A percentile compares a stretch with the other conserved stretches of the same genome.
Conservation (phyloP, 225 moss, liverwort and hornwort species). For the Polytrichum formosum region DNA sequence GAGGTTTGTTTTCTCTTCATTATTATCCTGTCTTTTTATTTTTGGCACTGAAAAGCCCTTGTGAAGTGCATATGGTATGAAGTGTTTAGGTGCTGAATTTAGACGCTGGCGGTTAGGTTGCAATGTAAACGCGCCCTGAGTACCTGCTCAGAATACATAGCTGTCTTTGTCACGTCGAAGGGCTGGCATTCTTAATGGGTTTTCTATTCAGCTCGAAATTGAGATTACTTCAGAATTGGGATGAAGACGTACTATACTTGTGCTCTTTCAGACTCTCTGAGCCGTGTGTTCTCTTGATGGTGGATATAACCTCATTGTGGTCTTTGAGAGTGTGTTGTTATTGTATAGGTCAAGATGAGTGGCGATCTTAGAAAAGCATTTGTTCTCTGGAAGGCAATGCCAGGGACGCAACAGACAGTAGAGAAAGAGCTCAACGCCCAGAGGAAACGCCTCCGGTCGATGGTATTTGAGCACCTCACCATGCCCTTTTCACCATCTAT, state of each 20-base stretch:
- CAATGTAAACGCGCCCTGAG: too few relatives aligned
- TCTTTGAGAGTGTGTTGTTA: background rate
- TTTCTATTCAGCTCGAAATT: too few relatives aligned
- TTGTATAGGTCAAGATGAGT: slow-evolving; percentile 75
- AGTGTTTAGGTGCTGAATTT: too few relatives aligned
- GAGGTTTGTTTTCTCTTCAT: slow-evolving; percentile 21
- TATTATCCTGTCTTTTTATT: background rate
- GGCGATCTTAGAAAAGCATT: slow-evolving; percentile 71
- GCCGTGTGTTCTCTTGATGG: background rate
- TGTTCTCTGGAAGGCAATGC: slow-evolving; percentile 65
- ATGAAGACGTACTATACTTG: too few relatives aligned
- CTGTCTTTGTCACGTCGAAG: too few relatives aligned
- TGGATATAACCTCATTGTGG: background rate
- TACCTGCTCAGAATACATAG: too few relatives aligned
- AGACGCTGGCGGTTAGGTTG: slow-evolving; percentile 53
- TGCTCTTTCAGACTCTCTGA: background rate
- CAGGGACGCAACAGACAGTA: slow-evolving; percentile 68
- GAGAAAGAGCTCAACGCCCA: slow-evolving; percentile 67
- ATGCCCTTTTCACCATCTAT: slow-evolving; percentile 83
- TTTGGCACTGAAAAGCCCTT: background rate
- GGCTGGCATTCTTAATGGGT: too few relatives aligned
- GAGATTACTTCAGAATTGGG: too few relatives aligned
- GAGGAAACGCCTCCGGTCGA: slow-evolving; percentile 56
- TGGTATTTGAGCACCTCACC: slow-evolving; percentile 71
- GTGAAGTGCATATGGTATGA: background rate